Conservation (phyloP, 1,139 yeast genomes). For the Zygosaccharomyces pseudobailii region DNA sequence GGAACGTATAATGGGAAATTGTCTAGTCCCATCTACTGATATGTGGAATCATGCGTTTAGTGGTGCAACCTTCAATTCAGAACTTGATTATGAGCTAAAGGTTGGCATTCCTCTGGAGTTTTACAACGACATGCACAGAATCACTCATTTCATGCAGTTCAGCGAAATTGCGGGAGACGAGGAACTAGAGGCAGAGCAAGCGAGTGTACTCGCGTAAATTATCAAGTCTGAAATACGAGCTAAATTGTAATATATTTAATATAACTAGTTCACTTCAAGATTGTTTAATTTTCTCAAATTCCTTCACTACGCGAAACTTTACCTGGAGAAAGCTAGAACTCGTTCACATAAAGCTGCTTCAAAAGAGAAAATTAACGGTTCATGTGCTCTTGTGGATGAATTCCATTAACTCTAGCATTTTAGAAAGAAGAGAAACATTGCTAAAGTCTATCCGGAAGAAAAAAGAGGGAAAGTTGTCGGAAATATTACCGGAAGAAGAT, state of each 20-base stretch:
- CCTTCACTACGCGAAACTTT: not conserved
- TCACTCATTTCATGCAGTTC: slow-evolving; percentile 77
- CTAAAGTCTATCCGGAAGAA: slow-evolving; percentile 7
- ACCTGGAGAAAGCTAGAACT: not conserved
- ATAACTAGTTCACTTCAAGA: not conserved
- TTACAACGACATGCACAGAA: slow-evolving; percentile 83
- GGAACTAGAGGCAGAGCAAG: slow-evolving; percentile 64
- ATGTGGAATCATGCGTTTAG: slow-evolving; percentile 90
- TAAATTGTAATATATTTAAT: not conserved
- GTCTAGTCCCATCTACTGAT: slow-evolving; percentile 78
- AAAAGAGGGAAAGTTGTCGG: not conserved
- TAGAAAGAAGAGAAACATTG: slow-evolving; percentile 4
- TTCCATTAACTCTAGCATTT: not conserved
- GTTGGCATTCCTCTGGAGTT: slow-evolving; percentile 76
- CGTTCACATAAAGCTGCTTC: no score
- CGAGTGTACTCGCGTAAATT: slow-evolving; percentile 54
- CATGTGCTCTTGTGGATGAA: not conserved
- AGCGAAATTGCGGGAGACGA: slow-evolving; percentile 57
- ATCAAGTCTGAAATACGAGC: not conserved
- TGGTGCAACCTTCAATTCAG: slow-evolving; percentile 76
- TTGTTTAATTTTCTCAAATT: not conserved
- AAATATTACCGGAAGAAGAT: not conserved
- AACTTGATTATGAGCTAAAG: slow-evolving; percentile 57
- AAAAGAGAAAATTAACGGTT: not conserved
- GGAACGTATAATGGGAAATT: slow-evolving; percentile 73